Conservation (phyloP, 768 basidiomycete species). For the Podaxis sp. region DNA sequence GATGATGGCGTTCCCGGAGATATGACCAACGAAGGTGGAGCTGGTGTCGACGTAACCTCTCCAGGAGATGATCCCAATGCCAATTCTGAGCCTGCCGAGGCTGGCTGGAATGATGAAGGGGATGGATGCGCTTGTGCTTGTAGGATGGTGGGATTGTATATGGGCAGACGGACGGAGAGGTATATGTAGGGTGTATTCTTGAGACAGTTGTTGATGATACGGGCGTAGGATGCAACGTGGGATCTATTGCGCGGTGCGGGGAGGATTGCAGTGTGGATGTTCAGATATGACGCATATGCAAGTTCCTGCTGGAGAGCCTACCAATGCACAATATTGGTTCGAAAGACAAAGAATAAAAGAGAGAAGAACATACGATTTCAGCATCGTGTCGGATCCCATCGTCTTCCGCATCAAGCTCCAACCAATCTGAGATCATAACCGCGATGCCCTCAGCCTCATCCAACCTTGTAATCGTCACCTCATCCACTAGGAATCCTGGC, state of each 20-base stretch:
- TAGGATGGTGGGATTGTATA: slow-evolving; percentile 71
- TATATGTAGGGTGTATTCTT: slow-evolving; percentile 68
- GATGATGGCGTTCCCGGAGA: no score
- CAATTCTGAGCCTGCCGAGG: not conserved
- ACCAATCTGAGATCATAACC: slow-evolving; percentile 87
- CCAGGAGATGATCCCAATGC: slow-evolving; percentile 1
- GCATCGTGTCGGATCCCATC: slow-evolving; percentile 95
- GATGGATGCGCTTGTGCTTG: slow-evolving; percentile 26
- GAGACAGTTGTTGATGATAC: slow-evolving; percentile 80
- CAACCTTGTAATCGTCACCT: slow-evolving; percentile 87
- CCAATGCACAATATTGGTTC: not conserved
- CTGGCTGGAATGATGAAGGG: slow-evolving; percentile 24
- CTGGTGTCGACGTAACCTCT: no score
- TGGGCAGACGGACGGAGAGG: slow-evolving; percentile 79
- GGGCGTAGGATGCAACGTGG: slow-evolving; percentile 89
- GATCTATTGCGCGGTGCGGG: slow-evolving; percentile 85
- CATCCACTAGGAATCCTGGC: slow-evolving; percentile 75
- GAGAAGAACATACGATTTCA: slow-evolving; percentile 69
- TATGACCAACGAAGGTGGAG: no score
- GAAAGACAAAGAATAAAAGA: slow-evolving; percentile 13
- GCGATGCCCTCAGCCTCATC: slow-evolving; percentile 76
- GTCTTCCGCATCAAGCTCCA: slow-evolving; percentile 89
- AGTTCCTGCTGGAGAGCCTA: slow-evolving; percentile 94
- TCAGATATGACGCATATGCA: slow-evolving; percentile 89
- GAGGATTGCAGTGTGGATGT: slow-evolving; percentile 79